Evolutionary conservation across 2,329 filamentous ascomycete species (phyloP).

Genomic region (Talaromyces funiculosus): DNA sequence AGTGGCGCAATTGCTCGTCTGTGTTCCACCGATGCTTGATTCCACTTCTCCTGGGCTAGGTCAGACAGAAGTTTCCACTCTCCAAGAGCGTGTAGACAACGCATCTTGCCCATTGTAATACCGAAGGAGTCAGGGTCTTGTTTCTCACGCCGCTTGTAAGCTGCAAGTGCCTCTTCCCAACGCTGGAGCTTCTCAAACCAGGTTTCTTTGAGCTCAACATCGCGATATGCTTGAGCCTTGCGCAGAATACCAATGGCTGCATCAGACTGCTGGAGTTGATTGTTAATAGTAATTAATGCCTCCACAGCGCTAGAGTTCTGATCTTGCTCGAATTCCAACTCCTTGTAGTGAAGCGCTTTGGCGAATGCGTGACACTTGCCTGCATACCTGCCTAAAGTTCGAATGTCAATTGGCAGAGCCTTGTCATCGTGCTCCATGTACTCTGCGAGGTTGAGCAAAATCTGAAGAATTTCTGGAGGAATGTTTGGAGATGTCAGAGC

Average conservation of each 20-base stretch:
- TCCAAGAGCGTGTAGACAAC: constrained; percentile 90
- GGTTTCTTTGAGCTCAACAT: constrained; percentile 93
- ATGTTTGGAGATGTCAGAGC: constrained; percentile 94
- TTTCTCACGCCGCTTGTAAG: constrained; percentile 80
- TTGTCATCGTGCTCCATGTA: constrained; percentile 99
- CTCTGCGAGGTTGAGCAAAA: constrained; percentile 90
- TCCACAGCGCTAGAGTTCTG: constrained; percentile 94
- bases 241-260: constrained; percentile 96
- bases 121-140: constrained; percentile 77
- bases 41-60: constrained; percentile 89
- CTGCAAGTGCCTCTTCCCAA: constrained; percentile 93
- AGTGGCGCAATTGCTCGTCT: constrained; percentile 87
- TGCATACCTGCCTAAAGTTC: constrained; percentile 87
- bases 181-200: constrained; percentile 99
- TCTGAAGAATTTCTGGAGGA: constrained; percentile 88
- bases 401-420: constrained; percentile 92
- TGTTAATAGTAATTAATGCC: constrained; percentile 98
- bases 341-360: constrained; percentile 97
- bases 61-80: constrained; percentile 94
- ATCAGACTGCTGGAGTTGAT: constrained; percentile 96
- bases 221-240: constrained; percentile 90
- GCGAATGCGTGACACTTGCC: constrained; percentile 96
- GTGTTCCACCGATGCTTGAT: constrained; percentile 78
- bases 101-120: constrained; percentile 99
- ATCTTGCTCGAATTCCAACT: constrained; percentile 95